Conservation (phyloP, 2,329 filamentous ascomycete genomes). For the Ophiostoma sp. region DNA sequence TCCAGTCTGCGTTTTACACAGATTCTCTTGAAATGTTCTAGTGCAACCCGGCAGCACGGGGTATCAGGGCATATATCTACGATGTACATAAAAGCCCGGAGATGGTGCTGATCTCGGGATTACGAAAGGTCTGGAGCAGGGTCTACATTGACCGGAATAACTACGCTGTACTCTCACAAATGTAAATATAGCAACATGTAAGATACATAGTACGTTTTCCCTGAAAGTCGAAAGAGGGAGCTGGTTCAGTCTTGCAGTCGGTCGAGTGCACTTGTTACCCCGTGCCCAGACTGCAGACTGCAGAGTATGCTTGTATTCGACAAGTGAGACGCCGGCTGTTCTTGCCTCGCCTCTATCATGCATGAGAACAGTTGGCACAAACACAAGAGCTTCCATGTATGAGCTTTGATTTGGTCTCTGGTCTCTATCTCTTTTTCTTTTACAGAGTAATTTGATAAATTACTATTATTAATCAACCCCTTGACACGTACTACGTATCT, state of each 20-base stretch:
- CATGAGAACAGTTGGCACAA: background rate
- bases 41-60: background rate
- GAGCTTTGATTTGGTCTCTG: background rate
- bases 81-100: background rate
- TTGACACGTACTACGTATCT: constrained; percentile 7
- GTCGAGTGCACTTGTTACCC: background rate
- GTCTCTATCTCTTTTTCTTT: background rate
- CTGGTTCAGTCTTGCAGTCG: background rate
- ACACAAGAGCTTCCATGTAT: background rate
- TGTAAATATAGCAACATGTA: background rate
- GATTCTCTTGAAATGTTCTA: background rate
- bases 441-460: background rate
- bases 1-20: no score
- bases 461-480: background rate
- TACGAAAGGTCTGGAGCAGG: background rate
- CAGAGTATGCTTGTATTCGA: background rate
- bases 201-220: no score
- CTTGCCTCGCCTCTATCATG: background rate
- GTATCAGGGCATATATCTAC: no score
- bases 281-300: background rate
- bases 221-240: background rate
- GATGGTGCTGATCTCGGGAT: background rate
- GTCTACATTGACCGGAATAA: background rate
- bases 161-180: background rate
- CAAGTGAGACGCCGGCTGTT: background rate